phyloP scores from a whole-genome alignment of 2,329 filamentous ascomycete genomes.

The Trichoderma semiorbis region DNA sequence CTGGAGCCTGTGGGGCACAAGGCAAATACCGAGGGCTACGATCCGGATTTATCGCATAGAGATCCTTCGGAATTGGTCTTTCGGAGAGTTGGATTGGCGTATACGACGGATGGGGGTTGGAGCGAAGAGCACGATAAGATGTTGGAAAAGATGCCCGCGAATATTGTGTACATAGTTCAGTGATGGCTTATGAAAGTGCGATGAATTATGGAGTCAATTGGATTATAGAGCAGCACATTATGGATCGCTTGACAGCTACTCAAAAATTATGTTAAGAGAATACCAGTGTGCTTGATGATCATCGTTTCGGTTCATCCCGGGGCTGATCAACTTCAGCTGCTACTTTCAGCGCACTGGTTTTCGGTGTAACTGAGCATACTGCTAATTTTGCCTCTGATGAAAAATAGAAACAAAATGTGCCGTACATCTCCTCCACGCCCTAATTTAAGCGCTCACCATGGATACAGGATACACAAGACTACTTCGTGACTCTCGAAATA shows the following conservation, averaged over 20 bases:
- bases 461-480: not conserved
- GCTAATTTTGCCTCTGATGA: not conserved
- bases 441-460: not conserved
- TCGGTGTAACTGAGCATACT: not conserved
- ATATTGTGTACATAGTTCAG: not conserved
- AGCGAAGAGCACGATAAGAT: not conserved
- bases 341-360: not conserved
- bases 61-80: slow-evolving; percentile 3
- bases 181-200: not conserved
- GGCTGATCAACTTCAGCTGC: not conserved
- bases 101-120: slow-evolving; percentile 14
- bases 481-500: not conserved
- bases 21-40: not conserved
- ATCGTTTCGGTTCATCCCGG: not conserved
- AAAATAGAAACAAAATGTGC: not conserved
- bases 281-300: rapidly evolving
- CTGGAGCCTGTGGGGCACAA: slow-evolving; percentile 14
- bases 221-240: not conserved
- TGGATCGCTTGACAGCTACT: not conserved
- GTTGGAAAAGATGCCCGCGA: not conserved
- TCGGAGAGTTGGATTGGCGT: slow-evolving; percentile 9
- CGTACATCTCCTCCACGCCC: not conserved
- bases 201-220: not conserved
- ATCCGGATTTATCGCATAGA: not conserved
- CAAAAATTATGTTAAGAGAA: not conserved